Base-by-base conservation (phyloP, 305 asterid species). In the Fraxinus baroniana region DNA sequence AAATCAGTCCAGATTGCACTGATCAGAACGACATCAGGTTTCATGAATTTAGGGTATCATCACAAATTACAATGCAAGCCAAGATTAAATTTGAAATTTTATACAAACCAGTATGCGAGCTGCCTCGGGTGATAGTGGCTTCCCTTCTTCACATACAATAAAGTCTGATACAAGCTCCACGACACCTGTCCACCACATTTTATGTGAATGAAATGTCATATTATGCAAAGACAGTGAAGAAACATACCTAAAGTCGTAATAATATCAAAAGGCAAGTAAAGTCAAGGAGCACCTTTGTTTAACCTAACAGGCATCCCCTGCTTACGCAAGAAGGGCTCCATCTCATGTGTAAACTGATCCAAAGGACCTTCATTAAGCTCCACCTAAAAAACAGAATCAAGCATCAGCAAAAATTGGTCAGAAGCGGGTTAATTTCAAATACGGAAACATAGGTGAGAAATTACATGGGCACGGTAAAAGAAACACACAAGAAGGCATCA, bases 301-400 rank as follows among this genome's bases (percentile, higher is more conserved):
- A 95, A 85, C 70, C 98, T 92, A 62, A 95, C 99, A 44, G 99
- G 99, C 99, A 95, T 90, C 60, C 97, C 97, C 88, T 94, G 99
- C 88, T 95, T 95, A 37, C 98, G 97, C 83, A 95, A 82, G 90
- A 92, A 89, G 68, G 98, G 98, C 78, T 93, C 98, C 98, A 91
- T 92, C 88, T 93, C 99, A 84, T 95, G 99, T 10, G 99, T 91
- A 89, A 95, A 95, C 81, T 93, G 98, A 46, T 93, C 97, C 7
- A 95, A 91, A 77, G 98, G 98, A 12, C 99, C 99, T 90, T 95
- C 99, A 78, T 94, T 89, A 30, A 95, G 97, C 87, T 93, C 99
- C 88, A 94, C 99, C 99, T 95, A 74, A 26, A 82, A 57, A 82
- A 78, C 74, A 20, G 33, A 78, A 79, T 1, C 24, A 81, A 46